Base-by-base conservation (phyloP, 306 rosid species). In the Acacia melanoxylon region DNA sequence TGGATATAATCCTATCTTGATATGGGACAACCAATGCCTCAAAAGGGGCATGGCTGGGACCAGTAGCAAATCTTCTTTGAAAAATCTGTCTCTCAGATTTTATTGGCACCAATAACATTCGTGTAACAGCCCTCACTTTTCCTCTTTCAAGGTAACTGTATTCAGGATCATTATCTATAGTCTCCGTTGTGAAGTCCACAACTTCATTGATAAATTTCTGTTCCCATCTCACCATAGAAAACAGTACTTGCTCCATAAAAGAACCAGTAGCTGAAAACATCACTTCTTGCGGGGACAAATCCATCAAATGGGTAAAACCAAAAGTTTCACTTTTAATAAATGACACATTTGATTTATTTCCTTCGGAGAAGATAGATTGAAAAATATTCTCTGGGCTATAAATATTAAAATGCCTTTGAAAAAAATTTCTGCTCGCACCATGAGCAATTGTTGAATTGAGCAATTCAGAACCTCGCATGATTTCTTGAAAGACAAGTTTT, bases 291-390 rank as follows among this genome's bases (percentile, higher is more conserved):
- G 99, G 97, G 54, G 94, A 91, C 79, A 93, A 85, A 86, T 87
- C 93, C 87, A 90, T 96, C 91, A 96, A 80, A 83, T 78, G 97
- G 74, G 97, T 85, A 89, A 96, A 96, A 81, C 97, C 98, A 82
- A 93, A 92, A 58, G 89, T 87, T 77, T 97, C 94, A 87, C 97
- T 88, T 76, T 35, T 76, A 79, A 83, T 73, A 67, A 71, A 67
- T 37, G 66, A 81, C 62, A 80, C 81, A 83, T 77, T 65, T 15
- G 82, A 75, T 77, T 54, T 52, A 72, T 75, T 80, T 78, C 81
- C 97, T 76, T 82, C 87, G 51, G 85, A 58, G 81, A 91, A 91
- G 65, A 91, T 81, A 56, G 99, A 96, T 49, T 78, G 88, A 86
- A 84, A 80, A 79, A 93, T 89, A 88, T 91, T 93, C 78, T 88